phyloP scores from a whole-genome alignment of 768 basidiomycete species.

The Trichaptum fuscoviolaceum region DNA sequence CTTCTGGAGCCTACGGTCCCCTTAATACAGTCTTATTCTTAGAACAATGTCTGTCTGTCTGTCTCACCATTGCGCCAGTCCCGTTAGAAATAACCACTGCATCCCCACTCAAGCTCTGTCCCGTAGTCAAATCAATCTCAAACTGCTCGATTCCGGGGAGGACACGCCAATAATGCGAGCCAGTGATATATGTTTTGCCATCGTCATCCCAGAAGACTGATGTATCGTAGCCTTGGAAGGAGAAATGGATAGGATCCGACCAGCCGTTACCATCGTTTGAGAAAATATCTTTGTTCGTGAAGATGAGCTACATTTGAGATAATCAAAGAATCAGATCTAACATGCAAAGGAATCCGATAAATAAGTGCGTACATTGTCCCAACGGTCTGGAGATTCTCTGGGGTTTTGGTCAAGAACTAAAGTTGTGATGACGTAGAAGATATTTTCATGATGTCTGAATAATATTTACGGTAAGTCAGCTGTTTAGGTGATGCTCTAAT shows the following conservation, averaged over 20 bases:
- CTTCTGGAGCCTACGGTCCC: slow-evolving; percentile 18
- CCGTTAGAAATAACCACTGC: slow-evolving; percentile 13
- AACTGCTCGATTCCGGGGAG: slow-evolving; percentile 21
- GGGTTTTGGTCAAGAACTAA: slow-evolving; percentile 15
- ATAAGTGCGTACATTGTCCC: slow-evolving; percentile 16
- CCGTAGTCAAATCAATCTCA: slow-evolving; percentile 21
- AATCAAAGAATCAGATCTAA: background rate
- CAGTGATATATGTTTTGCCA: slow-evolving; percentile 27
- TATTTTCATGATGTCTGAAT: slow-evolving; percentile 13
- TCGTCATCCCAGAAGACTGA: slow-evolving; percentile 29
- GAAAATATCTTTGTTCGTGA: slow-evolving; percentile 13
- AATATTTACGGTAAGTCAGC: background rate
- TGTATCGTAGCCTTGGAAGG: slow-evolving; percentile 29
- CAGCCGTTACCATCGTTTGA: slow-evolving; percentile 17
- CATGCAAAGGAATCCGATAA: background rate
- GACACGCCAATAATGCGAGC: slow-evolving; percentile 20
- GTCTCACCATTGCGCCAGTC: slow-evolving; percentile 15
- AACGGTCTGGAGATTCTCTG: slow-evolving; percentile 14
- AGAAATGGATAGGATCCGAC: slow-evolving; percentile 28
- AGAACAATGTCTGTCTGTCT: background rate
- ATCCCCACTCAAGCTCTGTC: slow-evolving; percentile 16
- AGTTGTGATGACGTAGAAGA: slow-evolving; percentile 18
- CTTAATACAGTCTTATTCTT: too few relatives aligned
- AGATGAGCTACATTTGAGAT: slow-evolving; percentile 11
- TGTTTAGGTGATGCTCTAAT: background rate